Evolutionary conservation across 2,329 filamentous ascomycete genomes (phyloP).

Genomic region (Alternaria alternata): DNA sequence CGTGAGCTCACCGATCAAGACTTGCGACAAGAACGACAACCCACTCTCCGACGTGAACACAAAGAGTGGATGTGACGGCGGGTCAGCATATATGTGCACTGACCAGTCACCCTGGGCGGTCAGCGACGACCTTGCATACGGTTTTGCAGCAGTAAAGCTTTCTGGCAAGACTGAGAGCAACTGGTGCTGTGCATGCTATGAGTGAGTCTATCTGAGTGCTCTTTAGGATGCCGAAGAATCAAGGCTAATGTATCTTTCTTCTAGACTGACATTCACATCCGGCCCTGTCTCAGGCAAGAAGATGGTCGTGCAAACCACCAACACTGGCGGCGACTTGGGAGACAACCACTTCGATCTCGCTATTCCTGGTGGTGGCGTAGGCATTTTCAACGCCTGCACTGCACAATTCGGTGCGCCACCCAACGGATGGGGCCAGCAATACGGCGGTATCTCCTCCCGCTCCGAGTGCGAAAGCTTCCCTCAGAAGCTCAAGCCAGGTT

Average conservation of each 20-base stretch:
- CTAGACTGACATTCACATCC: conserved; percentile 64
- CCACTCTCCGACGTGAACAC: conserved; percentile 62
- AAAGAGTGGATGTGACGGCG: conserved; percentile 61
- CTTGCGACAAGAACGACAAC: conserved; percentile 65
- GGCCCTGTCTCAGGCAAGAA: conserved; percentile 65
- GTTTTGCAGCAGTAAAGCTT: conserved; percentile 70
- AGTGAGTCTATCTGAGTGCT: conserved; percentile 41
- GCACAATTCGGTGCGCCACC: conserved; percentile 45
- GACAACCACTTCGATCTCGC: conserved; percentile 50
- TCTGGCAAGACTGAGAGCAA: conserved; percentile 61
- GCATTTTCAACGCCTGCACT: conserved; percentile 48
- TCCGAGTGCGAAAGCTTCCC: conserved; percentile 47
- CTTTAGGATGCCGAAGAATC: background rate
- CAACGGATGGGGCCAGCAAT: conserved; percentile 46
- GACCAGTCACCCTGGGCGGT: conserved; percentile 70
- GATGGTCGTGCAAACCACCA: conserved; percentile 71
- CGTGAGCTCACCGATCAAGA: conserved; percentile 61
- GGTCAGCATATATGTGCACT: conserved; percentile 66
- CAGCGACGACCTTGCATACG: conserved; percentile 66
- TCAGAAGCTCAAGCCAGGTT: conserved; percentile 46
- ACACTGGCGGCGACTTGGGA: conserved; percentile 60
- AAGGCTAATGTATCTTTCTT: conserved; percentile 5
- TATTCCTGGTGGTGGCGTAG: conserved; percentile 50
- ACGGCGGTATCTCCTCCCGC: conserved; percentile 44
- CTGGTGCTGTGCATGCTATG: conserved; percentile 73